These are phyloP conservation scores for Meyerozyma athensensis DNA, from an alignment of 1,139 yeast species.

Conservation along the genomic window DNA sequence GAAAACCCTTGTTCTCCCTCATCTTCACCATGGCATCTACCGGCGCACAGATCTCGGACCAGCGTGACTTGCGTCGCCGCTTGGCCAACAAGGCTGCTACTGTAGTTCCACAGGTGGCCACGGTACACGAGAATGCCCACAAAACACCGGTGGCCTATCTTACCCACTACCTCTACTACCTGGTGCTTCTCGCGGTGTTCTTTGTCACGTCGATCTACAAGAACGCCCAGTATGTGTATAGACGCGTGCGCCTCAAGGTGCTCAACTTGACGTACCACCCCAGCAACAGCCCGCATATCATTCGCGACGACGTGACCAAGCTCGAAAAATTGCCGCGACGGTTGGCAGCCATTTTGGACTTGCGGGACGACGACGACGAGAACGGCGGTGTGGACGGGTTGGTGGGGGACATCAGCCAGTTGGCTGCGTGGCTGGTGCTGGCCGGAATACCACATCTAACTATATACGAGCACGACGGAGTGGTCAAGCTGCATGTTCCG, in stretches of 20 bases:
- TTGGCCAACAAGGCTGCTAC: not conserved
- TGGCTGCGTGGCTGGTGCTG: constrained; percentile 83
- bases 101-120: not conserved
- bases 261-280: constrained; percentile 71
- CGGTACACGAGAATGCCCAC: not conserved
- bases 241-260: constrained; percentile 53
- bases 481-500: constrained; percentile 48
- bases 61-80: constrained; percentile 1
- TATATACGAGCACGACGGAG: constrained; percentile 78
- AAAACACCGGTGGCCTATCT: not conserved
- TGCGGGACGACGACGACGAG: constrained; percentile 72
- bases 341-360: constrained; percentile 66
- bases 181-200: constrained; percentile 49
- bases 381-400: constrained; percentile 87
- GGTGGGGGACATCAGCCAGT: constrained; percentile 68
- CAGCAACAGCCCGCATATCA: constrained; percentile 78
- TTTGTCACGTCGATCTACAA: constrained; percentile 53
- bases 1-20: not conserved
- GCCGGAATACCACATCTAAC: constrained; percentile 72
- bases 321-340: constrained; percentile 74
- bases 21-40: not conserved
- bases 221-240: constrained; percentile 47
- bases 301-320: constrained; percentile 74
- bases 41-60: not conserved
- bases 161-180: constrained; percentile 23